Evolutionary conservation across 1,284 basidiomycete genomes (phyloP).

Genomic region (Golubevia sp.): DNA sequence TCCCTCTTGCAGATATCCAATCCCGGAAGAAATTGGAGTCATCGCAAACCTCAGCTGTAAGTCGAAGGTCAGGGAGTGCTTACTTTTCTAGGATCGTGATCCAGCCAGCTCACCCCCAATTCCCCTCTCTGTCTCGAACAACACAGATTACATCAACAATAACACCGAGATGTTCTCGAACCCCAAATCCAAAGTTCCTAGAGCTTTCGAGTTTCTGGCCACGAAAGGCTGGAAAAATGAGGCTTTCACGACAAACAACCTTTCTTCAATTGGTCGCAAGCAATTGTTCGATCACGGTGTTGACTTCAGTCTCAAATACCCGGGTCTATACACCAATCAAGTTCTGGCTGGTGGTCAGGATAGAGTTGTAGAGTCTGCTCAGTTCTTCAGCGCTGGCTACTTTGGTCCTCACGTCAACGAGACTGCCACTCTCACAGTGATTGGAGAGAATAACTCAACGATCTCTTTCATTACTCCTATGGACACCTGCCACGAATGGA

Average conservation of each 20-base stretch:
- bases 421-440: constrained; percentile 62
- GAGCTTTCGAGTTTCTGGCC: constrained; percentile 62
- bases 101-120: too few species aligned
- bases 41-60: constrained; percentile 17
- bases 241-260: constrained; percentile 63
- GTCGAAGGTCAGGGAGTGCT: too few species aligned
- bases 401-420: constrained; percentile 62
- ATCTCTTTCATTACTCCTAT: constrained; percentile 65
- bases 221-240: constrained; percentile 62
- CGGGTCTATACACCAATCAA: constrained; percentile 60
- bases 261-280: constrained; percentile 64
- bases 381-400: constrained; percentile 65
- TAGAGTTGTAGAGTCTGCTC: constrained; percentile 64
- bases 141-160: constrained; percentile 50
- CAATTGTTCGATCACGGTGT: constrained; percentile 66
- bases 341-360: constrained; percentile 65
- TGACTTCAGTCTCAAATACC: constrained; percentile 63
- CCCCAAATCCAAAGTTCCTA: constrained; percentile 57
- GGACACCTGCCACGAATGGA: constrained; percentile 64
- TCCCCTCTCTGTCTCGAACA: too few species aligned
- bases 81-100: too few species aligned
- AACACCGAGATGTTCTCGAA: constrained; percentile 52
- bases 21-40: constrained; percentile 15
- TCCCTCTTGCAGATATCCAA: constrained; percentile 2
- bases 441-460: constrained; percentile 63